These are phyloP conservation scores for Phytophthora aleatoria DNA, from an alignment of 352 stramenopile species.

Conservation along the genomic window DNA sequence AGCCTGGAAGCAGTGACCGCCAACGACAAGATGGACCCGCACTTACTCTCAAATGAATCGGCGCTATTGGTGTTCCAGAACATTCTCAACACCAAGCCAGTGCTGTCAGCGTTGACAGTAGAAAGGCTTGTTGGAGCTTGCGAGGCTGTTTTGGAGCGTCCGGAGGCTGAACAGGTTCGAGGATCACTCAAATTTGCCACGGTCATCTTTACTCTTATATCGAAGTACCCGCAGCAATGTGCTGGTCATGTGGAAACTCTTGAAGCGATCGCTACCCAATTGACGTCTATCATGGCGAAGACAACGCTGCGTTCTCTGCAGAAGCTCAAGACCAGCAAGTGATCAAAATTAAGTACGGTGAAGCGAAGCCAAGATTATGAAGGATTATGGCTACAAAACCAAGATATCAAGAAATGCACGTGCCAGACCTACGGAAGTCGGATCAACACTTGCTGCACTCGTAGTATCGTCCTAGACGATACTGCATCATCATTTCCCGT, in stretches of 20 bases:
- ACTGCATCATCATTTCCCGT: slow-evolving; percentile 52
- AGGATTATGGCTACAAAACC: neutral
- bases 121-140: slow-evolving; percentile 53
- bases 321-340: slow-evolving; percentile 55
- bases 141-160: slow-evolving; percentile 45
- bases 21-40: slow-evolving; percentile 8
- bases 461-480: slow-evolving; percentile 70
- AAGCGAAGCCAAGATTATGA: slow-evolving; percentile 5
- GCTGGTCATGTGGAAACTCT: slow-evolving; percentile 46
- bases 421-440: neutral
- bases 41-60: slow-evolving; percentile 67
- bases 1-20: slow-evolving; percentile 19
- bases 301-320: slow-evolving; percentile 70
- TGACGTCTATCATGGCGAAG: slow-evolving; percentile 68
- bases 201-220: slow-evolving; percentile 67
- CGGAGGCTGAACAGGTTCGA: slow-evolving; percentile 33
- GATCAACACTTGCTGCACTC: slow-evolving; percentile 50
- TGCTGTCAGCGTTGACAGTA: slow-evolving; percentile 47
- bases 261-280: slow-evolving; percentile 44
- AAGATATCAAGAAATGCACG: slow-evolving; percentile 7
- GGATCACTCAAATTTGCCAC: slow-evolving; percentile 68
- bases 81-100: slow-evolving; percentile 63
- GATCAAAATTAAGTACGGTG: neutral
- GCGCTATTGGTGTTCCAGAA: slow-evolving; percentile 79
- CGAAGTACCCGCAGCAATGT: slow-evolving; percentile 64